Percentiles rank a stretch among this genome's conserved stretches.
These are phyloP conservation scores for Fusarium sp. DNA, from an alignment of 2,329 filamentous ascomycete genomes.

Conservation along the genomic window DNA sequence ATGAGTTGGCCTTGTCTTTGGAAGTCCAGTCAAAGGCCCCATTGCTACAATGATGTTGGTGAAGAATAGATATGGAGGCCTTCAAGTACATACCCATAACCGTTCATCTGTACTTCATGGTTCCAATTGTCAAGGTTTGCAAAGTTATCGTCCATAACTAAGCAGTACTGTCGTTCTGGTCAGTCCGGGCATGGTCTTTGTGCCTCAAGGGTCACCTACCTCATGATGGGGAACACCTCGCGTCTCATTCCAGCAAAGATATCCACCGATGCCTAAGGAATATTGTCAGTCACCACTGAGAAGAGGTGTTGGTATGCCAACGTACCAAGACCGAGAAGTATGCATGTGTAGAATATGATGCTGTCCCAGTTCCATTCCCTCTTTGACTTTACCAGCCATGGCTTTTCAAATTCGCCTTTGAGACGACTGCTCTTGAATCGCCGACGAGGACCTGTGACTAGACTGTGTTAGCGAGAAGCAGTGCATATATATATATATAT, in stretches of 20 bases:
- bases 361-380: slow-evolving; percentile 41
- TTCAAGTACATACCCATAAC: slow-evolving; percentile 48
- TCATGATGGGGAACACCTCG: slow-evolving; percentile 30
- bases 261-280: slow-evolving; percentile 28
- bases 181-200: not conserved
- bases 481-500: not conserved
- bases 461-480: not conserved
- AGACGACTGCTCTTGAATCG: slow-evolving; percentile 41
- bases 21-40: slow-evolving; percentile 64
- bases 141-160: slow-evolving; percentile 40
- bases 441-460: slow-evolving; percentile 44
- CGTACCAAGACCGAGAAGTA: slow-evolving; percentile 38
- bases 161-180: slow-evolving; percentile 32
- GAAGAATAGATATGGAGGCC: fast-evolving
- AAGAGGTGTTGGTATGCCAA: fast-evolving
- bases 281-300: not conserved
- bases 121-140: slow-evolving; percentile 55
- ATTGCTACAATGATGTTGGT: slow-evolving; percentile 24
- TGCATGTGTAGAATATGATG: slow-evolving; percentile 41
- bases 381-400: slow-evolving; percentile 39
- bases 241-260: slow-evolving; percentile 36
- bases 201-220: slow-evolving; percentile 1
- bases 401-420: slow-evolving; percentile 41
- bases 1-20: slow-evolving; percentile 55
- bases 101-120: slow-evolving; percentile 54